Evolutionary conservation across 2,329 filamentous ascomycete species (phyloP).

Genomic region (Raffaelea ambrosiae): DNA sequence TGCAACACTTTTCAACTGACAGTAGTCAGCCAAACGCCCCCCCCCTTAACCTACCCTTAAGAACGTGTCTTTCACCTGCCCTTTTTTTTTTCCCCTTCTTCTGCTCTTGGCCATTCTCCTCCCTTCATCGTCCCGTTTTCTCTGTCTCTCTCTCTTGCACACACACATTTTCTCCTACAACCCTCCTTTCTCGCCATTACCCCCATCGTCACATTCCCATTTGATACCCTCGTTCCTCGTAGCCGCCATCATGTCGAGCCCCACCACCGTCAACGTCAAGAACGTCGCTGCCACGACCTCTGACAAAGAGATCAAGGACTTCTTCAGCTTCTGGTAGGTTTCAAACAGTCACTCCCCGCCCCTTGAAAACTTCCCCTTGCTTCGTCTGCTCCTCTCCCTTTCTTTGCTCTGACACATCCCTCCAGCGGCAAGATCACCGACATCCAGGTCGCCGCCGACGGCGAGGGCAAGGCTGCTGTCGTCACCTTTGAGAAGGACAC

Average conservation of each 20-base stretch:
- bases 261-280: slow-evolving; percentile 54
- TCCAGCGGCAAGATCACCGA: slow-evolving; percentile 80
- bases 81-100: too few species aligned
- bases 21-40: too few species aligned
- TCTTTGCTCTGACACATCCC: not conserved
- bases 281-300: slow-evolving; percentile 76
- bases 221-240: not conserved
- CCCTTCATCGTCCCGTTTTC: too few species aligned
- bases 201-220: not conserved
- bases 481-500: slow-evolving; percentile 96
- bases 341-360: not conserved
- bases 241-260: slow-evolving; percentile 11
- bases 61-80: too few species aligned
- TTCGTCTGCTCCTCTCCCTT: not conserved
- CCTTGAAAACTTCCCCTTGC: not conserved
- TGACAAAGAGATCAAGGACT: slow-evolving; percentile 88
- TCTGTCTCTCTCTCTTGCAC: too few species aligned
- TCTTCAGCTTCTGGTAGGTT: slow-evolving; percentile 89
- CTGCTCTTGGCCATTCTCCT: too few species aligned
- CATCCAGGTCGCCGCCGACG: slow-evolving; percentile 64
- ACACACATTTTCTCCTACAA: not conserved
- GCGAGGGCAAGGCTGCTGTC: slow-evolving; percentile 71
- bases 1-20: too few species aligned
- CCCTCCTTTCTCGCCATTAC: not conserved
- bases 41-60: too few species aligned